Evolutionary conservation across 768 basidiomycete species (phyloP).

Genomic region (Lenzites betulinus): DNA sequence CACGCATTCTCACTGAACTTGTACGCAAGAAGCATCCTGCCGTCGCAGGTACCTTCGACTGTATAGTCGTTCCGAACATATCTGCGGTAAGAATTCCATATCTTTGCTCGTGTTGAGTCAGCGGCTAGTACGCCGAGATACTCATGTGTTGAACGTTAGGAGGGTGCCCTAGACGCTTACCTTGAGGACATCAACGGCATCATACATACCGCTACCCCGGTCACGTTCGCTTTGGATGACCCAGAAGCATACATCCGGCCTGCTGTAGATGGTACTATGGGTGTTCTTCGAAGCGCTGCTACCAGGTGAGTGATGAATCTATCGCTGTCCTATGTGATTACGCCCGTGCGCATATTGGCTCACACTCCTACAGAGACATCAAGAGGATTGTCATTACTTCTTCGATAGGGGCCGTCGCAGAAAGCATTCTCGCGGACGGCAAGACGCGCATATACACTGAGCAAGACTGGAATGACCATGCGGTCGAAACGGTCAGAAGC

Average conservation of each 20-base stretch:
- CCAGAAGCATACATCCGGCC: slow-evolving; percentile 63
- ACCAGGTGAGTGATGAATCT: background rate
- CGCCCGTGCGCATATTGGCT: too few relatives aligned
- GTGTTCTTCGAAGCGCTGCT: slow-evolving; percentile 56
- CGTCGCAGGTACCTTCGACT: background rate
- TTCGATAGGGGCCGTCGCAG: slow-evolving; percentile 48
- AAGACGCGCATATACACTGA: slow-evolving; percentile 45
- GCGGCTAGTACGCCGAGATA: background rate
- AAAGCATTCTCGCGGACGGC: slow-evolving; percentile 7
- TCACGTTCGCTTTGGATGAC: slow-evolving; percentile 47
- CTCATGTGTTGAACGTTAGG: slow-evolving; percentile 33
- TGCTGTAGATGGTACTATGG: slow-evolving; percentile 69
- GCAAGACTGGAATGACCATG: slow-evolving; percentile 60
- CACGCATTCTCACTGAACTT: slow-evolving; percentile 49
- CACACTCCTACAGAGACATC: slow-evolving; percentile 31
- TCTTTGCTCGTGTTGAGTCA: background rate
- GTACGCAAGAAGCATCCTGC: slow-evolving; percentile 33
- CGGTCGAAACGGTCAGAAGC: slow-evolving; percentile 43
- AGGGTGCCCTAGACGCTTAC: slow-evolving; percentile 72
- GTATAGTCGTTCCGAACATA: background rate
- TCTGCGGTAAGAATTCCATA: background rate
- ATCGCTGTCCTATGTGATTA: background rate
- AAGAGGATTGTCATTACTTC: slow-evolving; percentile 67
- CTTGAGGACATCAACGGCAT: slow-evolving; percentile 74
- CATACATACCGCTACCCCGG: slow-evolving; percentile 66